A percentile compares a stretch with the other conserved stretches of the same genome.
These are phyloP conservation scores for Penicillium ochrochloron DNA, from an alignment of 495 filamentous ascomycete species.

Conservation along the genomic window DNA sequence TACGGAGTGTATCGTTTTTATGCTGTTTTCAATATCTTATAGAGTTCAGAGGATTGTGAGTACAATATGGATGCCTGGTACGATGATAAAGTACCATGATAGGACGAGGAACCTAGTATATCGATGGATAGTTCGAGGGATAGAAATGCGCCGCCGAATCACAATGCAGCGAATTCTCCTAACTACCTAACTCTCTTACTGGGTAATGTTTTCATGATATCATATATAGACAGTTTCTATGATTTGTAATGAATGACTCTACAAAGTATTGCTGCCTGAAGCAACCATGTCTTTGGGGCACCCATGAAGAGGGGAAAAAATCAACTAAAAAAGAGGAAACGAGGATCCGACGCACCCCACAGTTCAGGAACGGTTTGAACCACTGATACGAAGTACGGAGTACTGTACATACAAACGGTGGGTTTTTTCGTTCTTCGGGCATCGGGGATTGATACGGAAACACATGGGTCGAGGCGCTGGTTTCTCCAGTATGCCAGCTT, in stretches of 20 bases:
- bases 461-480: not conserved
- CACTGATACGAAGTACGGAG: not conserved
- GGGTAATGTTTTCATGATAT: not conserved
- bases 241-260: not conserved
- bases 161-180: not conserved
- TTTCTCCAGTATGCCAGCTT: not conserved
- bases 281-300: constrained; percentile 11
- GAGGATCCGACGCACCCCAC: constrained; percentile 1
- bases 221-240: not conserved
- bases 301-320: not conserved
- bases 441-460: constrained; percentile 1
- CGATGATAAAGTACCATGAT: not conserved
- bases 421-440: not conserved
- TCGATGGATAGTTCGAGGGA: not conserved
- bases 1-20: not conserved
- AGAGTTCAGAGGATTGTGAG: too few species aligned
- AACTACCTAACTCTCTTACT: not conserved
- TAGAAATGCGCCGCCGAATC: not conserved
- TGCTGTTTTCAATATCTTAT: too few species aligned
- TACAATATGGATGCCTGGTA: not conserved
- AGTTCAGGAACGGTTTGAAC: constrained; percentile 7
- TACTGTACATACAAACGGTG: not conserved
- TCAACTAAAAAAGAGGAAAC: constrained; percentile 2
- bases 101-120: too few species aligned
- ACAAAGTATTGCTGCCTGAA: constrained; percentile 5